Evolutionary conservation across 768 basidiomycete genomes (phyloP), one percentile per base, ranked within the genome.

Genomic region (Grammothele lineata): DNA sequence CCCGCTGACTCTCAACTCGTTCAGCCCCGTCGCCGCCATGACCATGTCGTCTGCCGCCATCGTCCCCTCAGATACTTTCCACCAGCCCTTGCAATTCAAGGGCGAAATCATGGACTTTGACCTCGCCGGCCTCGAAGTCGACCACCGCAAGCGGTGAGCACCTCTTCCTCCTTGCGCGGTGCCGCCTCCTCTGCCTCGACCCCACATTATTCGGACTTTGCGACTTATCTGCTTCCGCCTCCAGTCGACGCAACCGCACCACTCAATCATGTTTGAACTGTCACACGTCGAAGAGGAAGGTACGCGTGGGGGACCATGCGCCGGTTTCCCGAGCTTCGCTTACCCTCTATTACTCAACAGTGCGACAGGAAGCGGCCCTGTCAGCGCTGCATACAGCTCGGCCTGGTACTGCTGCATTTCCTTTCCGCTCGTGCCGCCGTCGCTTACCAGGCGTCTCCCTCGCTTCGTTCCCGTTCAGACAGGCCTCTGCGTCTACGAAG

Each of bases 221-320:
- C 23, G 18, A 43, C 58, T 39, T 84, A 83, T 69, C 76, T 76
- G 46, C 68, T 79, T 47, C 83, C 78, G 18, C 79, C 85, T 70
- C 87, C 64, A 77, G 91, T 58, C 83, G 92, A 63, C 78, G 92
- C 61, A 95, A 95, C 70, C 76, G 92, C 61, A 93, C 92, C 38
- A 93, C 91, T 2, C 87, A 93, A 71, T 89, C 87, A 19, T 83
- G 81, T 57, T 70, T 83, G 49, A 90, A 90, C 60, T 95, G 92
- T 70, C 92, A 95, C 68, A 92, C 91, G 37, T 92, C 92, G 44
- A 95, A 95, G 70, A 73, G 92, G 58, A 93, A 93, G 78, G 91
- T 91, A 52, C 45, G 74, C 57, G 23, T 43, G 27, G 7, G 27
- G 8, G 27, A 30, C 27, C 27, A 30, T 30, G 27, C 27, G 8